Evolutionary conservation across 2,329 filamentous ascomycete genomes (phyloP), one percentile per base, ranked within the genome.

Genomic region (Biscogniauxia marginata): DNA sequence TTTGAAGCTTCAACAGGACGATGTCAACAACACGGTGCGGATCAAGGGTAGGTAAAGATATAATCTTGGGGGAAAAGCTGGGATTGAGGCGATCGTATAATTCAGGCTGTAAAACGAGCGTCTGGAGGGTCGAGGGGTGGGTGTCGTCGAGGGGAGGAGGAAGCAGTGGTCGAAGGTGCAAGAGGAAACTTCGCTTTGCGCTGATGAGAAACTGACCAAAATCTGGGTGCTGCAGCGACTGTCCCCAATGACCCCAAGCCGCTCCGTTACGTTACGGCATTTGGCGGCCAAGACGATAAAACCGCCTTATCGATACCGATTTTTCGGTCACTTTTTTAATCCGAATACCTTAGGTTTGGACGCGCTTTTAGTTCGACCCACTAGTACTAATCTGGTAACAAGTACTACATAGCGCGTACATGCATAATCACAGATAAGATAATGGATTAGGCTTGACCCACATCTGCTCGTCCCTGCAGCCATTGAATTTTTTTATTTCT

Each of bases 291-390:
- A 60, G 62, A 60, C 34, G 47, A 57, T 58, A 57, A 61, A 43
- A 49, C 19, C 11, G 18, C 50, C 53, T 62, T 69, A 69, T 69
- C 67, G 67, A 69, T 69, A 68, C 62, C 44, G 16, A 13, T 47
- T 8, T 19, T 43, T 39, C 46, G 50, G 24, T 49, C 18, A 19
- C 20, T 59, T 23, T 49, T 51, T 55, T 57, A 51, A 57, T 60
- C 46, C 22, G 46, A 30, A n/a, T n/a, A 4, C 46, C 13, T 7
- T 34, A 34, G 24, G 24, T 25, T 6, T 6, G 11, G 24, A 25
- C 24, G 6, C 24, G 16, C 30, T 13, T 34, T 8, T n/a, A n/a
- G n/a, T n/a, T n/a, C n/a, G n/a, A n/a, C n/a, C n/a, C n/a, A n/a
- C 30, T 11, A 34, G 3, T 13, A 34, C 30, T 13, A 4, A 34